Percentiles rank a stretch among this genome's conserved stretches.
phyloP scores from a whole-genome alignment of 805 yeast species.

The Hanseniaspora jakobsenii region DNA sequence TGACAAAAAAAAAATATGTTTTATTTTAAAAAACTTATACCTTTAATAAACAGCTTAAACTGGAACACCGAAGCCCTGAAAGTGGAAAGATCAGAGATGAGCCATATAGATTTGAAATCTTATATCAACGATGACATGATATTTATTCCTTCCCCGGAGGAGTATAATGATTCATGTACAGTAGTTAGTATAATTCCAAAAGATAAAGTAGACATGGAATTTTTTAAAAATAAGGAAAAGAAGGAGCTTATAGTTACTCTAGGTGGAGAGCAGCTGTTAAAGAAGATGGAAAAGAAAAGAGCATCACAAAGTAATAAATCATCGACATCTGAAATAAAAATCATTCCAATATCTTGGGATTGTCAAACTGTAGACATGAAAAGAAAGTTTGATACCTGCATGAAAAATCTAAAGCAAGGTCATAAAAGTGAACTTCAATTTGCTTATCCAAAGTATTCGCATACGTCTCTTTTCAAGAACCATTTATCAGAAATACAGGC shows the following conservation, averaged over 20 bases:
- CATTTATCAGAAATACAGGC: background rate
- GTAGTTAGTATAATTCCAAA: background rate
- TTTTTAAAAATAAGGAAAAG: background rate
- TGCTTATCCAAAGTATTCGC: conserved; percentile 1
- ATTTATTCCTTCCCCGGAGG: background rate
- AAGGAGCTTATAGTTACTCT: background rate
- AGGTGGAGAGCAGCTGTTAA: background rate
- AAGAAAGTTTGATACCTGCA: conserved; percentile 3
- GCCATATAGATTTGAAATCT: background rate
- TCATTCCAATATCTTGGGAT: conserved; percentile 4
- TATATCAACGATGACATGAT: background rate
- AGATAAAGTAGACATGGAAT: background rate
- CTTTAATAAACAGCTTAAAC: background rate
- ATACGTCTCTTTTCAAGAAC: background rate
- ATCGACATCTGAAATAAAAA: conserved; percentile 3
- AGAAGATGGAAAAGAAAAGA: background rate
- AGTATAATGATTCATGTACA: background rate
- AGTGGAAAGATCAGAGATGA: background rate
- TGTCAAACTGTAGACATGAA: background rate
- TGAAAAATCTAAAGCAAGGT: background rate
- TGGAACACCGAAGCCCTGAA: conserved; percentile 5
- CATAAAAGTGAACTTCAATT: conserved; percentile 3
- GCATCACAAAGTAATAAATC: background rate
- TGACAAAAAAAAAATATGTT: background rate
- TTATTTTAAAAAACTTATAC: background rate